Base-by-base conservation (phyloP, 768 basidiomycete genomes). In the Kwoniella dejecticola region DNA sequence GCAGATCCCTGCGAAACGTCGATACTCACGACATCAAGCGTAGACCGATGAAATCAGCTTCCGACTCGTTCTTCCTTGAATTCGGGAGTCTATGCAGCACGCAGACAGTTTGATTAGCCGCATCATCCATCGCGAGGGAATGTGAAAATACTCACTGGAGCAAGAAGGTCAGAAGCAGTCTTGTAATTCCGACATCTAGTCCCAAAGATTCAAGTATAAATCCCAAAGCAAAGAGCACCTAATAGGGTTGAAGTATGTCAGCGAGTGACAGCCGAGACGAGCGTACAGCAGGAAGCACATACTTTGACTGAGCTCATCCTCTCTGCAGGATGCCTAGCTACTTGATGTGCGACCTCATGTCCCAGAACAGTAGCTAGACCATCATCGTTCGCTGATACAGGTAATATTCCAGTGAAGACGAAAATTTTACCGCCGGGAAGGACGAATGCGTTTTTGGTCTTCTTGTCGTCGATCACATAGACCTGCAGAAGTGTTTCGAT, bases 1-100 rank as follows among this genome's bases (percentile, higher is more conserved):
- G 41, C 19, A 42, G 19, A 42, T 19, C 5, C 41, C 19, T 6
- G 17, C 5, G 11, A 19, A 42, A 42, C 5, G 19, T n/a, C 2
- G 58, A 42, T 15, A 68, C 75, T 64, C 53, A 84, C 50, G 90
- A 83, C 81, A 88, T 88, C 26, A 97, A 82, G 5, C 83, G 83
- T 46, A 97, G 77, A 7, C 95, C 94, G 52, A 98, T 88, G 27
- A 85, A 83, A 74, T 97, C 94, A 36, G 94, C 94, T 84, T 97
- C 93, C 3, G 83, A 81, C 76, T 98, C 94, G 47, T 88, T 85
- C 19, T 80, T 85, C 52, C 94, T 81, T 0, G 89, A 90, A 77
- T 96, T 91, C 0, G 94, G 94, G 1, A 94, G 83, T 21, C 88
- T 80, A 52, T 21, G 30, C 2, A 5, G 19, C 41, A 42, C 10